phyloP scores from a whole-genome alignment of 2,329 filamentous ascomycete species.

The Didymella pinodella region DNA sequence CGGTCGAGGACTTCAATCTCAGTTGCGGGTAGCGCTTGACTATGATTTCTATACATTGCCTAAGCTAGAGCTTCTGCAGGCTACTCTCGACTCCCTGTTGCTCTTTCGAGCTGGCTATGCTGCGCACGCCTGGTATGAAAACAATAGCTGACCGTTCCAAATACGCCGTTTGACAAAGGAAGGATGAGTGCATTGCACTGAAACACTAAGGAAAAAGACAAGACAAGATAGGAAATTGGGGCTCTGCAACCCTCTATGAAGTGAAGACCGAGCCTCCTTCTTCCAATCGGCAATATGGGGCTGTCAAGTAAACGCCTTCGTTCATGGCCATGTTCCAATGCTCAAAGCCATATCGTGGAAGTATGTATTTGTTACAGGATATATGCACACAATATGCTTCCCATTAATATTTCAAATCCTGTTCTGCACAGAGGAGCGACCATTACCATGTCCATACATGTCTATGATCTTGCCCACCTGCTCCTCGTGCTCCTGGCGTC shows the following conservation, averaged over 20 bases:
- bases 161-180: conserved; percentile 22
- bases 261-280: conserved; percentile 13
- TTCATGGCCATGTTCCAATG: conserved; percentile 37
- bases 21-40: conserved; percentile 7
- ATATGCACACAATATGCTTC: conserved; percentile 36
- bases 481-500: conserved; percentile 52
- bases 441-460: conserved; percentile 46
- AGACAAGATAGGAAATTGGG: conserved; percentile 8
- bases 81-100: not conserved
- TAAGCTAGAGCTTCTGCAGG: conserved; percentile 2
- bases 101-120: conserved; percentile 18
- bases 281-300: conserved; percentile 17
- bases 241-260: conserved; percentile 11
- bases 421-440: conserved; percentile 42
- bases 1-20: not conserved
- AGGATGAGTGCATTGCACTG: conserved; percentile 9
- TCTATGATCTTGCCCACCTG: conserved; percentile 47
- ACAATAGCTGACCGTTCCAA: conserved; percentile 11
- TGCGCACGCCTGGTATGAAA: conserved; percentile 15
- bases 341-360: conserved; percentile 23
- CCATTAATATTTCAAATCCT: conserved; percentile 35
- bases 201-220: conserved; percentile 9
- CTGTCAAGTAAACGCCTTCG: conserved; percentile 30
- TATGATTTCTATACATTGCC: conserved; percentile 9
- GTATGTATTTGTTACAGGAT: conserved; percentile 24